Evolutionary conservation across 192 early-diverging fungal species (phyloP).

Genomic region (Podila clonocystis): DNA sequence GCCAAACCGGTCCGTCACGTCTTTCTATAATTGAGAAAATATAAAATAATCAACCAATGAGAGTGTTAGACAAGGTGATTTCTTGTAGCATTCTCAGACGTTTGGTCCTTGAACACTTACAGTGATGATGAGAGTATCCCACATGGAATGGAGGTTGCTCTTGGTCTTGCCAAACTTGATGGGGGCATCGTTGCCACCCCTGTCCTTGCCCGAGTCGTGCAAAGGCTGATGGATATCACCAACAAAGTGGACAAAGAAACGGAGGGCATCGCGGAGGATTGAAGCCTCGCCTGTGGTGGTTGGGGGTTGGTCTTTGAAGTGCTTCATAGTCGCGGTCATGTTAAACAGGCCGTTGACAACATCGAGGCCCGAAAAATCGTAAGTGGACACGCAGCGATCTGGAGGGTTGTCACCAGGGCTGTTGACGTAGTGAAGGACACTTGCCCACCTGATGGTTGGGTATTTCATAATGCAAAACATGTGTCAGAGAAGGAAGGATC

Average conservation of each 20-base stretch:
- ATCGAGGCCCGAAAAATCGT: slow-evolving; percentile 28
- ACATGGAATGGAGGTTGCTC: slow-evolving; percentile 46
- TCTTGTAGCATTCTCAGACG: too few relatives aligned
- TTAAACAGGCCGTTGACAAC: slow-evolving; percentile 52
- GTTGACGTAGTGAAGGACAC: slow-evolving; percentile 44
- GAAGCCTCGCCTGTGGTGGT: slow-evolving; percentile 1
- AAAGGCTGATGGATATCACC: slow-evolving; percentile 61
- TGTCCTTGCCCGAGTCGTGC: slow-evolving; percentile 36
- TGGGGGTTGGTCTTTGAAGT: slow-evolving; percentile 22
- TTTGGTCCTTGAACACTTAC: slow-evolving; percentile 10
- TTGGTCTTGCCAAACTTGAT: slow-evolving; percentile 40
- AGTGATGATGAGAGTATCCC: slow-evolving; percentile 45
- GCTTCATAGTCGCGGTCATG: slow-evolving; percentile 45
- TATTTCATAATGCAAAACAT: neutral
- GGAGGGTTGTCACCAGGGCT: slow-evolving; percentile 48
- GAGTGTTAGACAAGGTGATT: neutral
- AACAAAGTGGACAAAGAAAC: slow-evolving; percentile 57
- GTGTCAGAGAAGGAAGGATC: neutral
- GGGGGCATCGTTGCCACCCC: slow-evolving; percentile 39
- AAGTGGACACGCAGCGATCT: slow-evolving; percentile 29
- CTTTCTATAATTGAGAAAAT: slow-evolving; percentile 14
- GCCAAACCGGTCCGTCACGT: slow-evolving; percentile 27
- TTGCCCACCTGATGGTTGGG: slow-evolving; percentile 16
- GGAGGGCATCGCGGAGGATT: slow-evolving; percentile 35
- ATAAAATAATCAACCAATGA: too few relatives aligned